Evolutionary conservation across 2,329 filamentous ascomycete species (phyloP).

Genomic region (Alternaria brassicicola): DNA sequence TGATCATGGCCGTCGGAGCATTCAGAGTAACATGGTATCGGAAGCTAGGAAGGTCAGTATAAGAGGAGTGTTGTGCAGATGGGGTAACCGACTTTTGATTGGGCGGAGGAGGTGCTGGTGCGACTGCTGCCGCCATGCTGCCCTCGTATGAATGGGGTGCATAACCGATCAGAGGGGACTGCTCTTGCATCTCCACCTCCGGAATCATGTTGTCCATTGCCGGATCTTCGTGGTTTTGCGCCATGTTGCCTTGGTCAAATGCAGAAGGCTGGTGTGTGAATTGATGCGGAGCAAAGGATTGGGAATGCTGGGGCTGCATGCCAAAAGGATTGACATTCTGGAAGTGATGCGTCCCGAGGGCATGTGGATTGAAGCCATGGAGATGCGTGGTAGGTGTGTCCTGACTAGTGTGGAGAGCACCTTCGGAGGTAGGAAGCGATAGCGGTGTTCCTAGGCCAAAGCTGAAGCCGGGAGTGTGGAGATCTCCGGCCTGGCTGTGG

Average conservation of each 20-base stretch:
- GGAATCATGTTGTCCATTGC: conserved; percentile 63
- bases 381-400: conserved; percentile 59
- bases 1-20: conserved; percentile 96
- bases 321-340: conserved; percentile 74
- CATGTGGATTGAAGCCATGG: conserved; percentile 65
- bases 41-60: conserved; percentile 62
- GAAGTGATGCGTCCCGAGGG: conserved; percentile 53
- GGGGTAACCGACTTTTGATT: conserved; percentile 54
- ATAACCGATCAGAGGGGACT: conserved; percentile 65
- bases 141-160: conserved; percentile 56
- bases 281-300: conserved; percentile 74
- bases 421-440: conserved; percentile 76
- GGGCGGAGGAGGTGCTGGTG: conserved; percentile 42
- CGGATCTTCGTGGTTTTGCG: conserved; percentile 69
- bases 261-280: conserved; percentile 82
- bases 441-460: conserved; percentile 80
- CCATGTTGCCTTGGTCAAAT: conserved; percentile 72
- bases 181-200: conserved; percentile 66
- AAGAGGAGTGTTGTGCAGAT: neutral
- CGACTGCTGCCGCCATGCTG: conserved; percentile 54
- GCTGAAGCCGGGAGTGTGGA: conserved; percentile 80
- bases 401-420: conserved; percentile 65
- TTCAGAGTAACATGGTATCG: conserved; percentile 90
- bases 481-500: conserved; percentile 81
- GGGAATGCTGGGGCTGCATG: conserved; percentile 54